Base-by-base conservation (phyloP, 805 yeast species). In the Yamadazyma ubonensis region DNA sequence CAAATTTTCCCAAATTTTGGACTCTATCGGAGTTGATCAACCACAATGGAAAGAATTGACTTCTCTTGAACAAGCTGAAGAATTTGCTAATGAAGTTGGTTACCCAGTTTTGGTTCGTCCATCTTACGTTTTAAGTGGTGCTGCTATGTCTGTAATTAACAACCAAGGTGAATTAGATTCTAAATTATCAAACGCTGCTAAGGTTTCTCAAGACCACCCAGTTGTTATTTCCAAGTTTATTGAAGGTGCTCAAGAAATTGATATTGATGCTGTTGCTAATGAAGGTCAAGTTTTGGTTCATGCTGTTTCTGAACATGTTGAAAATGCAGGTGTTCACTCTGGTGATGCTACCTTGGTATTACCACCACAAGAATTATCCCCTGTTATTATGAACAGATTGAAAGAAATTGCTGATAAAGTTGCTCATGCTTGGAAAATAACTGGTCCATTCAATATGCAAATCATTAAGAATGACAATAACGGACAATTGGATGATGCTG, bases 271-370 rank as follows among this genome's bases (percentile, higher is more conserved):
- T 35, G 98, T 91, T 58, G 98, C 99, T 29, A 79, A 78, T 62
- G 86, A 91, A 57, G 99, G 99, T 66, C 80, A 89, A 65, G 75
- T 91, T 69, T 78, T 93, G 53, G 87, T 91, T 89, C 98, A 91
- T 63, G 98, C 89, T 60, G 96, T 91, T 43, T 88, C 96, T 41
- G 98, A 93, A 69, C 99, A 91, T 63, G 96, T 93, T 51, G 99
- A 91, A 71, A 91, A 91, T 60, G 99, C 99, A 19, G 99, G 99
- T 78, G 96, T 91, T 31, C 99, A 91, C 68, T 91, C 98, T 38
- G 99, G 99, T 75, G 99, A 91, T 67, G 99, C 99, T 46, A 93
- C 98, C 34, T 71, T 91, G 58, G 86, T 91, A 63, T 95, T 91
- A 43, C 99, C 99, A 40, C 96, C 97, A 37, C 97, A 91, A 71